A percentile compares a stretch with the other conserved stretches of the same genome.
phyloP scores from a whole-genome alignment of 2,329 filamentous ascomycete species.

The Pseudofabraea citricarpa region DNA sequence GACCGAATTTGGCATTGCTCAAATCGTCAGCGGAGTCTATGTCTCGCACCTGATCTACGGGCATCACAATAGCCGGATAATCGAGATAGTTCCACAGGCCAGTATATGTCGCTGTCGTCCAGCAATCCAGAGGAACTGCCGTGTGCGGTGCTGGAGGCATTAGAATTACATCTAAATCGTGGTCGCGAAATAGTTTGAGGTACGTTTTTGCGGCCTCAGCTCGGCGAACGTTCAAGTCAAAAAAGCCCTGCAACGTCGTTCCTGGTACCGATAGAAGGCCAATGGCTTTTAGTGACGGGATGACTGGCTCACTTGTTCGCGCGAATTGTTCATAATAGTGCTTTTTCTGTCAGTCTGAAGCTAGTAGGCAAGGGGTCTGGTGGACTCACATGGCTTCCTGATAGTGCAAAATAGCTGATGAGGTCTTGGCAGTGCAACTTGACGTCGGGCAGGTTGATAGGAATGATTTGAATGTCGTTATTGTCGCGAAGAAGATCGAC shows the following conservation, averaged over 20 bases:
- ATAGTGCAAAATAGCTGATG: slow-evolving; percentile 20
- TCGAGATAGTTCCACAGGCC: slow-evolving; percentile 53
- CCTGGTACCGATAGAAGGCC: slow-evolving; percentile 17
- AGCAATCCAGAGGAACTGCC: slow-evolving; percentile 39
- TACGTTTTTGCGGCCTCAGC: slow-evolving; percentile 20
- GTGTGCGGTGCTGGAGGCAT: slow-evolving; percentile 46
- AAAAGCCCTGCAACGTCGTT: slow-evolving; percentile 18
- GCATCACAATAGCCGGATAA: slow-evolving; percentile 48
- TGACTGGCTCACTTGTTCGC: slow-evolving; percentile 42
- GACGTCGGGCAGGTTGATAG: slow-evolving; percentile 44
- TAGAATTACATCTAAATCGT: slow-evolving; percentile 43
- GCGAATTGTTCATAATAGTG: slow-evolving; percentile 39
- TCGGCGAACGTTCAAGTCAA: slow-evolving; percentile 22
- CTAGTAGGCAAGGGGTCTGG: slow-evolving; percentile 31
- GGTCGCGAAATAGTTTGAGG: slow-evolving; percentile 19
- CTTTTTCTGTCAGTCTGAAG: slow-evolving; percentile 41
- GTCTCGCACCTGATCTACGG: slow-evolving; percentile 31
- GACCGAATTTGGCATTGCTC: slow-evolving; percentile 22
- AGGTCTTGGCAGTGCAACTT: slow-evolving; percentile 47
- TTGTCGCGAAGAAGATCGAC: slow-evolving; percentile 28
- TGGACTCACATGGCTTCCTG: slow-evolving; percentile 14
- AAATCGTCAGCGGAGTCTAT: slow-evolving; percentile 21
- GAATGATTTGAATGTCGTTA: slow-evolving; percentile 45
- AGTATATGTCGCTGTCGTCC: slow-evolving; percentile 47
- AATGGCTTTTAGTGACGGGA: slow-evolving; percentile 40